Conservation (phyloP, 371 early-diverging fungal species). For the Saksenaea oblongispora region DNA sequence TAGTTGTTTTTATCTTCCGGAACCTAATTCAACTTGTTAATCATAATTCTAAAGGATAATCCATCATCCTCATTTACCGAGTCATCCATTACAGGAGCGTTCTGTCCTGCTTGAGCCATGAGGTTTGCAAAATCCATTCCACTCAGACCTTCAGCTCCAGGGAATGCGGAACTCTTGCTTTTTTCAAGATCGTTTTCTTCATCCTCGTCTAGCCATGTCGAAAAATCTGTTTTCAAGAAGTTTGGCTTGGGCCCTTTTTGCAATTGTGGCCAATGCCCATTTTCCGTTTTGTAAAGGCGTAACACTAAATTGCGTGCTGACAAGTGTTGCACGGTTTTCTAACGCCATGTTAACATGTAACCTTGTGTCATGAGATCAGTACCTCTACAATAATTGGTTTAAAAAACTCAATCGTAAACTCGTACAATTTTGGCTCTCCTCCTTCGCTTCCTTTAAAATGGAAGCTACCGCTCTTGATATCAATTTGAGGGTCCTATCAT, state of each 20-base stretch:
- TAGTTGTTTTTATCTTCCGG: not conserved
- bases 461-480: conserved; percentile 60
- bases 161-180: too few species aligned
- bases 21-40: not conserved
- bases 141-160: conserved; percentile 55
- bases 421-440: conserved; percentile 71
- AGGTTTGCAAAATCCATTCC: conserved; percentile 34
- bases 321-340: conserved; percentile 69
- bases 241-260: conserved; percentile 69
- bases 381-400: conserved; percentile 74
- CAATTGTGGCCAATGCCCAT: conserved; percentile 85
- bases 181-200: too few species aligned
- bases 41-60: not conserved
- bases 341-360: not conserved
- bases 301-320: conserved; percentile 69
- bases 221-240: conserved; percentile 91
- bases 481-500: conserved; percentile 47
- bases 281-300: conserved; percentile 68
- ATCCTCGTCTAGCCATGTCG: conserved; percentile 91
- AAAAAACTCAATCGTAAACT: conserved; percentile 75
- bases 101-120: conserved; percentile 42
- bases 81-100: conserved; percentile 11
- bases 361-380: conserved; percentile 1
- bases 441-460: conserved; percentile 62
- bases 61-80: not conserved